Evolutionary conservation across 441 rosid species (phyloP), one percentile per base, ranked within the genome.

Genomic region (Adansonia madagascariensis): DNA sequence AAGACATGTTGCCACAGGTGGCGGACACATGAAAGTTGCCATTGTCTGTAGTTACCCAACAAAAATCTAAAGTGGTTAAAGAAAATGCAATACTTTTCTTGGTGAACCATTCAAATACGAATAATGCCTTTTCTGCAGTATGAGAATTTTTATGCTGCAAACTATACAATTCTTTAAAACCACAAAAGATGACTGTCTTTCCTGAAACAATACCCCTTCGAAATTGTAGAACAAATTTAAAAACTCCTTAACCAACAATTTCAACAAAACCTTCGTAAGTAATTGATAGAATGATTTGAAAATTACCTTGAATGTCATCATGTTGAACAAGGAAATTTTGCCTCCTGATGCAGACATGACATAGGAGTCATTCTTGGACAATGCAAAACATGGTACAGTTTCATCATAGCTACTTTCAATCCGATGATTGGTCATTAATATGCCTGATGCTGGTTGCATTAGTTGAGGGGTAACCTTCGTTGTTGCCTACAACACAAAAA

Each of bases 341-440:
- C 91, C 93, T 73, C 93, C 93, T 2, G 91, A 90, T 17, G 93
- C 86, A 8, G 93, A 90, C 84, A 90, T 81, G 49, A 88, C 83
- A 69, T 90, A 90, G 1, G 91, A 87, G 74, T 87, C 94, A 72
- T 90, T 90, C 84, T 86, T 90, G 35, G 94, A 88, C 77, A 90
- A 59, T 35, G 92, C 94, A 72, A 88, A 90, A 81, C 92, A 90
- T 6, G 91, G 85, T 66, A 86, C 84, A 1, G 78, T 77, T 47
- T 86, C 88, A 44, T 84, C 87, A 1, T 78, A 76, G 11, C 78
- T 85, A 61, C 70, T 74, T 55, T 77, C 82, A 35, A 60, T 65
- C 39, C 75, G 47, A 80, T 90, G 88, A 73, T 90, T 88, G 18
- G 83, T 85, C 94, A 88, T 90, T 47, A 86, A 65, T 68, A 79